These are phyloP conservation scores for Fusarium sp. DNA, from an alignment of 2,329 filamentous ascomycete species.

Conservation along the genomic window DNA sequence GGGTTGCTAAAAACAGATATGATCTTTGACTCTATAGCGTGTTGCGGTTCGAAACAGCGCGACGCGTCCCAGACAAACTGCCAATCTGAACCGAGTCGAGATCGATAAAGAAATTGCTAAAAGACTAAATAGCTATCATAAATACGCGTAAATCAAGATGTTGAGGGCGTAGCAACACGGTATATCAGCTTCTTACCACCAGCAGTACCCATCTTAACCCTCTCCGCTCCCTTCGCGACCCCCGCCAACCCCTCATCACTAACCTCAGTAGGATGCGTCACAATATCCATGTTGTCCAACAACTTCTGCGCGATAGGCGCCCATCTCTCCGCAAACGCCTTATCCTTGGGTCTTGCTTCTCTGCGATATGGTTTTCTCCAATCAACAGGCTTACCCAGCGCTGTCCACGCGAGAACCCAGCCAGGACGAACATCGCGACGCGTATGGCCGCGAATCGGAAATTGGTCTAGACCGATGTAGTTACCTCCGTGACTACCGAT, in stretches of 20 bases:
- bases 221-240: background rate
- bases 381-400: slow-evolving; percentile 20
- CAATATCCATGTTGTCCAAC: background rate
- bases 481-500: background rate
- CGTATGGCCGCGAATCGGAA: slow-evolving; percentile 38
- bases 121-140: too few species aligned
- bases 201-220: background rate
- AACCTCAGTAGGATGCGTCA: background rate
- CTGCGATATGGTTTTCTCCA: slow-evolving; percentile 20
- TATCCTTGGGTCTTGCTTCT: background rate
- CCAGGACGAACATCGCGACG: slow-evolving; percentile 34
- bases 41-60: background rate
- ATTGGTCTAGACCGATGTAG: slow-evolving; percentile 36
- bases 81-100: too few species aligned
- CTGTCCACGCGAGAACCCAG: slow-evolving; percentile 35
- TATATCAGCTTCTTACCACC: slow-evolving; percentile 6
- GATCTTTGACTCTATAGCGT: background rate
- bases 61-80: background rate
- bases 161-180: background rate
- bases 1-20: background rate
- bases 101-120: background rate
- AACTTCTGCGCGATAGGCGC: slow-evolving; percentile 2
- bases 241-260: slow-evolving; percentile 1
- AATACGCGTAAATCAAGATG: background rate
- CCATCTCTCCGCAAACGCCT: slow-evolving; percentile 1